phyloP scores from a whole-genome alignment of 768 basidiomycete species.

The Pisolithus marmoratus region DNA sequence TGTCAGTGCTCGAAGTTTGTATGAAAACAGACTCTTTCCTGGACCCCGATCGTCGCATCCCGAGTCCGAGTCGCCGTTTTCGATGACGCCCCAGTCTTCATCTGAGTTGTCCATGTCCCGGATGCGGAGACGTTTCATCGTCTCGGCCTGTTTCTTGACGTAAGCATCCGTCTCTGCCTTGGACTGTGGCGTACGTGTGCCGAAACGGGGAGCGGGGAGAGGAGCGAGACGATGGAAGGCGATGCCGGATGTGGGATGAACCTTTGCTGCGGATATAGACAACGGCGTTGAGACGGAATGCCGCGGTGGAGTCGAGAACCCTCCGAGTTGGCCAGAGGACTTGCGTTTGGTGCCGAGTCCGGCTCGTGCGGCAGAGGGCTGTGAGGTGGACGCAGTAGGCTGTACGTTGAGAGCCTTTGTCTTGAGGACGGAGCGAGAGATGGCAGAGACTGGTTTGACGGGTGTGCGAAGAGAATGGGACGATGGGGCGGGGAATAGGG shows the following conservation, averaged over 20 bases:
- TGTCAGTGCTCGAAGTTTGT: conserved; percentile 15
- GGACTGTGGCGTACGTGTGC: conserved; percentile 25
- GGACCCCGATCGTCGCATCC: conserved; percentile 40
- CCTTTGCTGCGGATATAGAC: conserved; percentile 29
- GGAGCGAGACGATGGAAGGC: conserved; percentile 33
- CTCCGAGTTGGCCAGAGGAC: conserved; percentile 38
- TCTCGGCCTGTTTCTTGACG: conserved; percentile 54
- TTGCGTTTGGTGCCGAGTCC: conserved; percentile 64
- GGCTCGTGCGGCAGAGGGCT: conserved; percentile 24
- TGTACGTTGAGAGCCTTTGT: conserved; percentile 24
- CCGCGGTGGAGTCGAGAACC: conserved; percentile 54
- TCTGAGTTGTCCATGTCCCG: conserved; percentile 47
- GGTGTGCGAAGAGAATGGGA: conserved; percentile 57
- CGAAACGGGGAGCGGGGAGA: conserved; percentile 27
- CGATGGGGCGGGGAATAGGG: conserved; percentile 38
- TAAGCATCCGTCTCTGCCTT: conserved; percentile 32
- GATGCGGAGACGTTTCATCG: conserved; percentile 56
- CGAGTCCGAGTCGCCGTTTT: conserved; percentile 47
- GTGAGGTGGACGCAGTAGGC: conserved; percentile 2
- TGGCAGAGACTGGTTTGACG: conserved; percentile 42
- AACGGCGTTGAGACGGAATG: conserved; percentile 38
- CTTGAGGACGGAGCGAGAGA: conserved; percentile 38
- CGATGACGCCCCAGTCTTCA: conserved; percentile 38
- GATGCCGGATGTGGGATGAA: conserved; percentile 28
- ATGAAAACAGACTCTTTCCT: conserved; percentile 30